Conservation (phyloP, 306 rosid species). For the Medicago ruthenica region DNA sequence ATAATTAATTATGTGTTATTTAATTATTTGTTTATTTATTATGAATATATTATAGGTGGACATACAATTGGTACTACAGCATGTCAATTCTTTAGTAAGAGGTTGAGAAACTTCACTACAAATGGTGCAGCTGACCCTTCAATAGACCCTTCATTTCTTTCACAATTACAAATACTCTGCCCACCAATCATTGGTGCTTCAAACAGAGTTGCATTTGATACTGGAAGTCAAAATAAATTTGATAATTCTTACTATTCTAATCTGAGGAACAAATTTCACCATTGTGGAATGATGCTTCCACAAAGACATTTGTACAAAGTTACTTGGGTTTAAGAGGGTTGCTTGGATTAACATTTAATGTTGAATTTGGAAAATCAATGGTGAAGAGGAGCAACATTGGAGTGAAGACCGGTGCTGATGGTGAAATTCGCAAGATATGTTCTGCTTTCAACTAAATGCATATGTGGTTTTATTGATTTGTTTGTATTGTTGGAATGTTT, state of each 20-base stretch:
- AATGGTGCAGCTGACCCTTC: slow-evolving; percentile 57
- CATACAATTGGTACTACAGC: slow-evolving; percentile 71
- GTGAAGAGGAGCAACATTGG: slow-evolving; percentile 71
- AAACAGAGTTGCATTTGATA: slow-evolving; percentile 55
- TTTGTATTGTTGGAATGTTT: not conserved
- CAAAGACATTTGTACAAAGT: slow-evolving; percentile 50
- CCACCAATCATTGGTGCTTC: slow-evolving; percentile 53
- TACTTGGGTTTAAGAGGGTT: slow-evolving; percentile 48
- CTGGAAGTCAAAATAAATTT: slow-evolving; percentile 49
- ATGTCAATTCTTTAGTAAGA: slow-evolving; percentile 54
- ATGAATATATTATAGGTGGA: slow-evolving; percentile 49
- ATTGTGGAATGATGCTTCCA: slow-evolving; percentile 65
- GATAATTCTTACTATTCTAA: slow-evolving; percentile 54
- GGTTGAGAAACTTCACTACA: slow-evolving; percentile 58
- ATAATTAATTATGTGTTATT: too few species aligned
- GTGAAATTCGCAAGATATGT: slow-evolving; percentile 71
- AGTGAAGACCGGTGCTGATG: slow-evolving; percentile 48
- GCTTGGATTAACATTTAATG: slow-evolving; percentile 47
- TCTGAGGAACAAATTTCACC: slow-evolving; percentile 50
- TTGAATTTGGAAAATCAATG: slow-evolving; percentile 68
- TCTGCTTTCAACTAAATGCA: slow-evolving; percentile 52
- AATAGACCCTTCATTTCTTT: slow-evolving; percentile 54
- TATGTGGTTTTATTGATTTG: not conserved
- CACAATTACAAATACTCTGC: slow-evolving; percentile 54
- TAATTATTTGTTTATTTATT: not conserved